phyloP scores from a whole-genome alignment of 2,329 filamentous ascomycete genomes.

The Pleoardoris graminearum region DNA sequence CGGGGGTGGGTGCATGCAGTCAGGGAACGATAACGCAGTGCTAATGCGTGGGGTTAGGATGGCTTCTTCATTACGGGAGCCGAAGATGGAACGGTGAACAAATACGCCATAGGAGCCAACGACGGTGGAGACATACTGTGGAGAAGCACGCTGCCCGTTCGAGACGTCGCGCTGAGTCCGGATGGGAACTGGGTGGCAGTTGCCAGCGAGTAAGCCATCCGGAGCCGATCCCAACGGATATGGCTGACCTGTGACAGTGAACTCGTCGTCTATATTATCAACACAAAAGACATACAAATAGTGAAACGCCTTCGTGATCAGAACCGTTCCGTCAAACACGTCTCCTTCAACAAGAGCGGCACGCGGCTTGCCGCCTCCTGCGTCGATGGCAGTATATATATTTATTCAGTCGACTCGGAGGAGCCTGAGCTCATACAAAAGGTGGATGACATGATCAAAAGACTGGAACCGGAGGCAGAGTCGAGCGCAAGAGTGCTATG shows the following conservation, averaged over 20 bases:
- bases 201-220: slow-evolving; percentile 74
- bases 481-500: slow-evolving; percentile 75
- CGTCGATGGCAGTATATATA: slow-evolving; percentile 84
- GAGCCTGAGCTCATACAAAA: slow-evolving; percentile 80
- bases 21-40: background rate
- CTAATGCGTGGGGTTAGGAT: slow-evolving; percentile 55
- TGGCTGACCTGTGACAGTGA: slow-evolving; percentile 58
- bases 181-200: slow-evolving; percentile 89
- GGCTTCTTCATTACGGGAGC: slow-evolving; percentile 86
- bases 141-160: slow-evolving; percentile 72
- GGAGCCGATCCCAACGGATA: too few species aligned
- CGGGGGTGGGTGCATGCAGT: slow-evolving; percentile 56
- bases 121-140: slow-evolving; percentile 8
- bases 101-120: slow-evolving; percentile 69
- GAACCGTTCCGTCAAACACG: slow-evolving; percentile 82
- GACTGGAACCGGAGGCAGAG: slow-evolving; percentile 75
- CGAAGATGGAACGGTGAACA: slow-evolving; percentile 94
- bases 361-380: slow-evolving; percentile 78
- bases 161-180: slow-evolving; percentile 80
- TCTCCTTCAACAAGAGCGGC: slow-evolving; percentile 83
- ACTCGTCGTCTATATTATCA: slow-evolving; percentile 85
- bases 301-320: slow-evolving; percentile 83
- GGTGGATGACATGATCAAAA: slow-evolving; percentile 82
- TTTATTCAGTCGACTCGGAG: slow-evolving; percentile 80
- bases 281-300: slow-evolving; percentile 74